A percentile compares a stretch with the other conserved stretches of the same genome.
These are phyloP conservation scores for Arabis alpina DNA, from an alignment of 345 rosid genomes.

Conservation along the genomic window DNA sequence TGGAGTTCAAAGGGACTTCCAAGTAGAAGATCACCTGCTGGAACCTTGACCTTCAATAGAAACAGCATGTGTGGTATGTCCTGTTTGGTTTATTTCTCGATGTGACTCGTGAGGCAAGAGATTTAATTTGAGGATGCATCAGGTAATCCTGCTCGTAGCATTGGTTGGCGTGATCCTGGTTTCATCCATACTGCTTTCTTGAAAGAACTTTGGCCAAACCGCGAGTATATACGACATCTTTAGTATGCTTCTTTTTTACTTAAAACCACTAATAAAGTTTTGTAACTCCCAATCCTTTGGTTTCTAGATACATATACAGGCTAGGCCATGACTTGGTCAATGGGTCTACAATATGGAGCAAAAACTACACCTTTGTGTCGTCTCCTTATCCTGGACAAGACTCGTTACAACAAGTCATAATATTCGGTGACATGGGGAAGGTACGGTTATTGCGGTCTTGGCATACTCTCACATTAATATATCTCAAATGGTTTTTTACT, in stretches of 20 bases:
- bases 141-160: constrained; percentile 78
- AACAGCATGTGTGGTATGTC: constrained; percentile 92
- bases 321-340: constrained; percentile 61
- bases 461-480: neutral
- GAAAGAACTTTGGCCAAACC: constrained; percentile 81
- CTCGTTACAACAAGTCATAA: constrained; percentile 74
- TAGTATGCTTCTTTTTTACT: neutral
- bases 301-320: constrained; percentile 64
- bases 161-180: constrained; percentile 94
- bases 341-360: constrained; percentile 61
- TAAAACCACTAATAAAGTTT: constrained; percentile 4
- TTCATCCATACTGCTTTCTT: constrained; percentile 76
- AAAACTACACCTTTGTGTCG: constrained; percentile 64
- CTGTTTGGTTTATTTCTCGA: no score
- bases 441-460: constrained; percentile 39
- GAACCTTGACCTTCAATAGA: constrained; percentile 69
- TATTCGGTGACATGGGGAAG: constrained; percentile 96
- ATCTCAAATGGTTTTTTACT: constrained; percentile 17
- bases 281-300: neutral
- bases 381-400: constrained; percentile 95
- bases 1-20: constrained; percentile 65
- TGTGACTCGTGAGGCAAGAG: neutral
- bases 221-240: constrained; percentile 44
- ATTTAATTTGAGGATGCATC: constrained; percentile 26
- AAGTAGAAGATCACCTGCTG: constrained; percentile 67